A percentile compares a stretch with the other conserved stretches of the same genome.
These are phyloP conservation scores for Suaeda aralocaspica DNA, from an alignment of 148 eudicot genomes.

Conservation along the genomic window DNA sequence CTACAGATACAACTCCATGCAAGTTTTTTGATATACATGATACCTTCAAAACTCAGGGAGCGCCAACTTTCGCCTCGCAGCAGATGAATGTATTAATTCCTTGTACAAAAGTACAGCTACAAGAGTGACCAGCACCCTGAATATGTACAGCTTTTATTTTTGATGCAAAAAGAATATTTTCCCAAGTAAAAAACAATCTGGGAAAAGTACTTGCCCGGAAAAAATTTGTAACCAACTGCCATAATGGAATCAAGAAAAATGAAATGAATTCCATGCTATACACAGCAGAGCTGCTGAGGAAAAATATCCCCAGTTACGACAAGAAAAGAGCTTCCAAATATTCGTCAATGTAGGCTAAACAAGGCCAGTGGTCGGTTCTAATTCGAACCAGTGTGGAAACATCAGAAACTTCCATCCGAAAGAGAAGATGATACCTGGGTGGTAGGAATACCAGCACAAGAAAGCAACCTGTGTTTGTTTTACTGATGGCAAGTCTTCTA, in stretches of 20 bases:
- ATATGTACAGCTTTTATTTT: slow-evolving; percentile 31
- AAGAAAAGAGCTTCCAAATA: slow-evolving; percentile 84
- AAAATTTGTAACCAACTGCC: not conserved
- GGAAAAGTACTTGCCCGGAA: slow-evolving; percentile 18
- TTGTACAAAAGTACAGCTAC: slow-evolving; percentile 8
- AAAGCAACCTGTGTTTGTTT: slow-evolving; percentile 63
- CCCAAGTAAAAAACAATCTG: slow-evolving; percentile 24
- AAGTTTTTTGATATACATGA: not conserved
- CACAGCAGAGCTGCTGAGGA: not conserved
- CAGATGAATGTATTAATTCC: not conserved
- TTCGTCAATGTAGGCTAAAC: slow-evolving; percentile 91
- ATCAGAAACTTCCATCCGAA: slow-evolving; percentile 79
- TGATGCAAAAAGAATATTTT: slow-evolving; percentile 24
- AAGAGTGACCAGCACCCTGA: not conserved
- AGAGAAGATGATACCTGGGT: slow-evolving; percentile 85
- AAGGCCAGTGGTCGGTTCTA: slow-evolving; percentile 98
- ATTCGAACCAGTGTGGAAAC: slow-evolving; percentile 75
- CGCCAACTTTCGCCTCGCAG: not conserved
- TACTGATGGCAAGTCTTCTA: slow-evolving; percentile 28
- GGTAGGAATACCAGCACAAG: slow-evolving; percentile 85
- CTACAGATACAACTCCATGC: no score
- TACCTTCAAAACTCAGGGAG: not conserved
- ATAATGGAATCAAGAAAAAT: not conserved
- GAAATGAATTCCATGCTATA: not conserved
- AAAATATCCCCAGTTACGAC: slow-evolving; percentile 3